Evolutionary conservation across 345 rosid species (phyloP), one percentile per base, ranked within the genome.

Genomic region (Corchorus capsularis): DNA sequence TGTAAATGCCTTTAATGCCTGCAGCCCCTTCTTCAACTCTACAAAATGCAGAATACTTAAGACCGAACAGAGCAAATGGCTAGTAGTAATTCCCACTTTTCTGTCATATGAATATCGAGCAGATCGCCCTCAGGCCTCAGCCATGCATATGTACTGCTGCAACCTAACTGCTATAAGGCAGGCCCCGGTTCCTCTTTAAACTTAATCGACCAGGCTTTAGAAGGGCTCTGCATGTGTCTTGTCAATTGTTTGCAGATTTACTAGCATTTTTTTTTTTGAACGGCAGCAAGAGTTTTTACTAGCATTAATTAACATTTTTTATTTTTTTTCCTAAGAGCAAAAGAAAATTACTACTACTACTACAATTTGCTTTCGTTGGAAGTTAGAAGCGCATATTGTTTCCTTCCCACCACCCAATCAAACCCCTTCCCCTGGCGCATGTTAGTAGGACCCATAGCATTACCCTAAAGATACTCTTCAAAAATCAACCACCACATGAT

Each of bases 401-500:
- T 45, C 55, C 77, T 17, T 47, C 16, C 61, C 75, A 72, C 64
- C 75, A 19, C 53, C 64, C 64, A 43, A 72, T 12, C 55, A 50
- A 50, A 50, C 13, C 55, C 55, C 55, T 50, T 17, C 70, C 60
- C 79, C 73, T 66, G 76, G 74, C 75, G 68, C 87, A 80, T 78
- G 85, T 78, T 82, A 64, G 82, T 82, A 71, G 84, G 84, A 0
- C 80, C 85, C 82, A 68, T 37, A 4, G 74, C 79, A 73, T 72
- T 65, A 57, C 74, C 80, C 65, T 67, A 46, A 80, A 85, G 85
- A 82, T 83, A 81, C 86, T 71, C 89, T 76, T 61, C 69, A 70
- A 63, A 80, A 85, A 71, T 77, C 82, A 87, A 82, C 89, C 78
- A 82, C 87, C 91, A 85, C 85, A 84, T 83, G 87, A 32, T 68